Base-by-base conservation (phyloP, 139 green algal genomes). In the Desmodesmus armatus region DNA sequence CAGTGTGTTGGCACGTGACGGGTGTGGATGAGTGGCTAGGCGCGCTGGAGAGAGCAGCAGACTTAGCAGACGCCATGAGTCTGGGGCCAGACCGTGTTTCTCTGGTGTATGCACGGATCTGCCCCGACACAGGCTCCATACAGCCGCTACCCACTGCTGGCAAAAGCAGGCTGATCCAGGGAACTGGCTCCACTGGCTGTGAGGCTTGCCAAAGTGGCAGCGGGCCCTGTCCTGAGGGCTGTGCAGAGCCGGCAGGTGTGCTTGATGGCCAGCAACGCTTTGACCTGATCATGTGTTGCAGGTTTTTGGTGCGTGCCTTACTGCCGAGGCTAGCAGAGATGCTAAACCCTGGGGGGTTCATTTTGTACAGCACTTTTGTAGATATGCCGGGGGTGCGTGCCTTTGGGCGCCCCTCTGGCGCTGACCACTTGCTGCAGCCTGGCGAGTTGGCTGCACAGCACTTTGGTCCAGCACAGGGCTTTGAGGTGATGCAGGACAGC, bases 281-380 rank as follows among this genome's bases (percentile, higher is more conserved):
- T 35, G 88, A 91, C 75, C 47, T 91, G 19, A 39, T 91, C 9
- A 37, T 91, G 69, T 89, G 81, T 71, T 80, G 88, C 37, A 66
- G 88, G 9, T 88, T 91, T 51, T 39, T 91, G n/a, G 70, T 82
- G 29, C 88, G 88, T 2, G 29, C 76, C n/a, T 71, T 91, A 40
- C 31, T 89, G 23, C 55, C 58, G 15, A 44, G 19, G 37, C 60
- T 91, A 76, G 7, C 51, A 0, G 6, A 27, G 5, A 35, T 88
- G 49, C 62, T 91, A 44, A 31, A 44, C 17, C 85, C 85, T 35
- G 88, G 88, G 6, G 88, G 88, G 31, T 75, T 81, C 5, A 69
- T 91, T 13, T 40, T 91, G 41, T 88, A 88, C 77, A 87, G 78
- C 29, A 91, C 88, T 25, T 91, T 91, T 79, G 66, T 89, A 25